Conservation (phyloP, 306 rosid species). For the Castanea mollissima region DNA sequence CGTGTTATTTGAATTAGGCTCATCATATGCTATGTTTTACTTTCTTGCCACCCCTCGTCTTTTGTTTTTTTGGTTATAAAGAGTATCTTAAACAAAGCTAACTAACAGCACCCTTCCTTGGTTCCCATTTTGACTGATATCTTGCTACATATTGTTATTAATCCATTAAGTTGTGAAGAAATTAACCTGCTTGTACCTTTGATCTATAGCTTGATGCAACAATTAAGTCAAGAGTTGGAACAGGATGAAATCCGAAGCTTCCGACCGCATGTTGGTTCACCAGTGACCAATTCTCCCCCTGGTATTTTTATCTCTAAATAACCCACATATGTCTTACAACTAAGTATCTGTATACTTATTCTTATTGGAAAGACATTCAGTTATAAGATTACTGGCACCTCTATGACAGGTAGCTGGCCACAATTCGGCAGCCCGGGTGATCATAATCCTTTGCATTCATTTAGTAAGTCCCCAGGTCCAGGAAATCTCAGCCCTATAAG, state of each 20-base stretch:
- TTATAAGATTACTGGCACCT: conserved; percentile 9
- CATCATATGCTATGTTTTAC: not conserved
- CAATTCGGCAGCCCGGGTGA: conserved; percentile 81
- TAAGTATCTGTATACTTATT: conserved; percentile 10
- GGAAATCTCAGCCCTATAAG: conserved; percentile 65
- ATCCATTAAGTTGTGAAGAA: conserved; percentile 6
- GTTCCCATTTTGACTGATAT: not conserved
- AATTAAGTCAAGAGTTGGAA: conserved; percentile 80
- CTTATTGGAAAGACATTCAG: conserved; percentile 11
- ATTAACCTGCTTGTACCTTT: conserved; percentile 1
- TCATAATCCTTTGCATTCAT: conserved; percentile 56
- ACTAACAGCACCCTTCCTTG: too few species aligned
- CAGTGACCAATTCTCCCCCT: conserved; percentile 81
- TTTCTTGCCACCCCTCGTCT: not conserved
- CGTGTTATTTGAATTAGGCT: conserved; percentile 1
- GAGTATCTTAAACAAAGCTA: too few species aligned
- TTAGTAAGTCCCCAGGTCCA: conserved; percentile 67
- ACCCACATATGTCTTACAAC: conserved; percentile 1
- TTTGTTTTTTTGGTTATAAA: not conserved
- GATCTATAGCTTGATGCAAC: conserved; percentile 75
- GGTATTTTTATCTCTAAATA: conserved; percentile 46
- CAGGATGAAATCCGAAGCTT: conserved; percentile 73
- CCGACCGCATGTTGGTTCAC: conserved; percentile 78
- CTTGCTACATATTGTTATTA: not conserved
- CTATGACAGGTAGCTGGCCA: conserved; percentile 68